Conservation (phyloP, 208 protist species). For the Herpetomonas tarakana region DNA sequence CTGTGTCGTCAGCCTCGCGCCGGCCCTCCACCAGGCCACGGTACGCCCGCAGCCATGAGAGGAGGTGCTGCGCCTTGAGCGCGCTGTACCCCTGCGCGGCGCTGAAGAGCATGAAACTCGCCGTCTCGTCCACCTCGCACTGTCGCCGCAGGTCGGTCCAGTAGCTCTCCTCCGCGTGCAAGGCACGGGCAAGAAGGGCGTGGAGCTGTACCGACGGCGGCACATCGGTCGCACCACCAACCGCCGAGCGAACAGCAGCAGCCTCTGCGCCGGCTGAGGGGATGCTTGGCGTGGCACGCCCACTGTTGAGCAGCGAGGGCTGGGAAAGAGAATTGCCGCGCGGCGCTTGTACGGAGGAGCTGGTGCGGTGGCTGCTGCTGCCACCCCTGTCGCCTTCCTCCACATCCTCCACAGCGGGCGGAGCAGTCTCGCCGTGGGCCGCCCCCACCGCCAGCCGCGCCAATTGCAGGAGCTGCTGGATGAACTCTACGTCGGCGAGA, state of each 20-base stretch:
- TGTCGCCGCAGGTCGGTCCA: constrained; percentile 63
- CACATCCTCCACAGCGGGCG: no score
- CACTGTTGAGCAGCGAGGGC: no score
- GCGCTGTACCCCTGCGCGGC: constrained; percentile 42
- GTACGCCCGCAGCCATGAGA: constrained; percentile 37
- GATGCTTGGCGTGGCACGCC: no score
- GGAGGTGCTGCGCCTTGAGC: constrained; percentile 61
- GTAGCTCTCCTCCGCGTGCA: constrained; percentile 47
- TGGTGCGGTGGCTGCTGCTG: no score
- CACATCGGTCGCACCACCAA: neutral
- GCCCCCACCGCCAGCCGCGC: no score
- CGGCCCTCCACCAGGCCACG: constrained; percentile 24
- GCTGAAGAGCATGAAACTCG: constrained; percentile 67
- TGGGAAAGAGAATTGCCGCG: no score
- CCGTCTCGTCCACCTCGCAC: constrained; percentile 60
- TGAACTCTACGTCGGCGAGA: neutral
- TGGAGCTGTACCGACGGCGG: constrained; percentile 23
- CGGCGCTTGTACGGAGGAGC: no score
- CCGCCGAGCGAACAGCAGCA: neutral
- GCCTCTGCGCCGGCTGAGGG: no score
- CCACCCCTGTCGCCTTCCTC: no score
- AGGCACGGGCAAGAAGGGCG: constrained; percentile 35
- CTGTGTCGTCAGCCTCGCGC: constrained; percentile 2
- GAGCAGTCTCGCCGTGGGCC: neutral
- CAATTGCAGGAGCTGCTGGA: constrained; percentile 1